Base-by-base conservation (phyloP, 208 protist genomes). In the Phytomonas sp. region DNA sequence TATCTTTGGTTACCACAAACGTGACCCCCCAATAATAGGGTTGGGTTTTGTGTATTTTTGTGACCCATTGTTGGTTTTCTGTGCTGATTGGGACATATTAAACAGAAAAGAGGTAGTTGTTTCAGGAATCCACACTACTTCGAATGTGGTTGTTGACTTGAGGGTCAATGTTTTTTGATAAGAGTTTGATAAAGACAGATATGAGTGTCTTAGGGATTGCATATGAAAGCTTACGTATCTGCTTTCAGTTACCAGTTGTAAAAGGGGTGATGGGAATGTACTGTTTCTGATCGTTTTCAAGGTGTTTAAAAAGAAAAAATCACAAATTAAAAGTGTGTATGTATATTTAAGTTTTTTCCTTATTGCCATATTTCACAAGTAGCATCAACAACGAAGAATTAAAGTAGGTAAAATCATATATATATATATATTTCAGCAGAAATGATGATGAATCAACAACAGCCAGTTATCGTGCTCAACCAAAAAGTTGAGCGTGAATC, bases 401-500 rank as follows among this genome's bases (percentile, higher is more conserved):
- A 34, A 49, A 33, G 29, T 60, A 60, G 19, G 30, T 11, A 14
- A 26, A 69, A 14, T 5, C 65, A 69, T 23, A 23, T 34, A 74
- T 71, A 45, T 30, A 67, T 19, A 37, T 68, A 45, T 52, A 49
- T 30, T 37, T 31, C 67, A 61, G 69, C 42, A 4, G 52, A 14
- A 40, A 60, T 26, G 23, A 56, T 14, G 16, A 84, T 64, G 42
- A 88, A 86, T 78, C 74, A 78, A 34, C 74, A 75, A 73, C 89
- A 93, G 73, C 92, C 82, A 19, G 87, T 97, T 29, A 94, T 96
- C 78, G 91, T 97, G 60, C 65, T 97, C 30, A 94, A 99, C 74
- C 86, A 98, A 72, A 98, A 97, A 70, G 92, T 97, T 10, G 98
- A 98, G 83, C 89, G 98, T 36, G 97, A 99, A 79, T 91, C 79